Evolutionary conservation across 2,329 filamentous ascomycete species (phyloP).

Genomic region (Fusarium napiforme): DNA sequence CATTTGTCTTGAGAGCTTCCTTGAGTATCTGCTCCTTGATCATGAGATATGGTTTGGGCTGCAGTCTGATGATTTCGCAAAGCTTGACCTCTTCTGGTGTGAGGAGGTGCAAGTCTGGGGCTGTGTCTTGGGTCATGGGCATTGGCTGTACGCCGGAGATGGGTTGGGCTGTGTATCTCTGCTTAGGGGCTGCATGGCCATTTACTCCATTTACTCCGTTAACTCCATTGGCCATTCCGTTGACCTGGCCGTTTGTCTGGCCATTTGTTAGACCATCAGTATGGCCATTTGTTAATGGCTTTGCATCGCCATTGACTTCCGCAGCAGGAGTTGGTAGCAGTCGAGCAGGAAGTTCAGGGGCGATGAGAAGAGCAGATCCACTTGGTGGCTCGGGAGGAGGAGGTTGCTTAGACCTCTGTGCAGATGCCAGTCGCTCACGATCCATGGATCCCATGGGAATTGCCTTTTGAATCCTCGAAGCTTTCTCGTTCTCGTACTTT

Average conservation of each 20-base stretch:
- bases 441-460: slow-evolving; percentile 85
- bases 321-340: slow-evolving; percentile 51
- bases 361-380: slow-evolving; percentile 80
- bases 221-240: slow-evolving; percentile 53
- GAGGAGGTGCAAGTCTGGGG: slow-evolving; percentile 85
- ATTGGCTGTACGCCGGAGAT: slow-evolving; percentile 72
- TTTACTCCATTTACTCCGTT: slow-evolving; percentile 50
- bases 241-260: slow-evolving; percentile 60
- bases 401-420: slow-evolving; percentile 74
- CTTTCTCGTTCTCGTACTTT: slow-evolving; percentile 92
- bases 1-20: slow-evolving; percentile 89
- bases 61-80: slow-evolving; percentile 83
- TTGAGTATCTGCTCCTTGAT: slow-evolving; percentile 94
- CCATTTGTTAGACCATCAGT: slow-evolving; percentile 58
- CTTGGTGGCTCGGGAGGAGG: slow-evolving; percentile 76
- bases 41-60: slow-evolving; percentile 93
- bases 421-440: slow-evolving; percentile 77
- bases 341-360: slow-evolving; percentile 78
- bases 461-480: slow-evolving; percentile 74
- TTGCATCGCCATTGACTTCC: slow-evolving; percentile 61
- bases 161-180: slow-evolving; percentile 64
- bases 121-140: slow-evolving; percentile 77
- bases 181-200: slow-evolving; percentile 53
- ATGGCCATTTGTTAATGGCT: slow-evolving; percentile 64
- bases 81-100: slow-evolving; percentile 86